phyloP scores from a whole-genome alignment of 108 stramenopile genomes.

The Cyclotella atomus region DNA sequence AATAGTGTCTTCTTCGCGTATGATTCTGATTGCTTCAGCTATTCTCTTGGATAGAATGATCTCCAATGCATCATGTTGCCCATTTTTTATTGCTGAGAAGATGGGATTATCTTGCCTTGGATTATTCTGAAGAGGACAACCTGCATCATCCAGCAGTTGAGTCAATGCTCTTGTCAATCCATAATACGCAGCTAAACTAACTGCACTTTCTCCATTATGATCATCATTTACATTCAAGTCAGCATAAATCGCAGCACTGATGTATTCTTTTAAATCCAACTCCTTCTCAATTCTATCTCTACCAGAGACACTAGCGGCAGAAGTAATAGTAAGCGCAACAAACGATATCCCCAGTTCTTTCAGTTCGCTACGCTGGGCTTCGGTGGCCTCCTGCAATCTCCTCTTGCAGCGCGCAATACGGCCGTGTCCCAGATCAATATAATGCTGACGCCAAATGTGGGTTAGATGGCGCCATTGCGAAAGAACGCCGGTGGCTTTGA shows the following conservation, averaged over 20 bases:
- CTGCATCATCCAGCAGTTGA: conserved; percentile 7
- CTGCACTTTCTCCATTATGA: conserved; percentile 14
- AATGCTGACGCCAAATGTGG: conserved; percentile 21
- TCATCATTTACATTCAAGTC: conserved; percentile 18
- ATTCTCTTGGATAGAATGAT: conserved; percentile 19
- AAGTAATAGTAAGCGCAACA: conserved; percentile 29
- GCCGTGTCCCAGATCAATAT: conserved; percentile 25
- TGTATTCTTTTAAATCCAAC: conserved; percentile 13
- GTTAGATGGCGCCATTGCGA: conserved; percentile 19
- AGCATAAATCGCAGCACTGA: background rate
- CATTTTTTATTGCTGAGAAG: conserved; percentile 25
- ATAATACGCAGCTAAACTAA: conserved; percentile 26
- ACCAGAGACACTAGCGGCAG: conserved; percentile 24
- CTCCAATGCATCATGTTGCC: conserved; percentile 23
- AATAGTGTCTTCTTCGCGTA: background rate
- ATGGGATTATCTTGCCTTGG: conserved; percentile 4
- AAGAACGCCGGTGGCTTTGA: conserved; percentile 6
- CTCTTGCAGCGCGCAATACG: conserved; percentile 14
- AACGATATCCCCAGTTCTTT: background rate
- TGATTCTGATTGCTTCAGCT: conserved; percentile 13
- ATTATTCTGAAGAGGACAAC: conserved; percentile 16
- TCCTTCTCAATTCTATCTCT: conserved; percentile 5
- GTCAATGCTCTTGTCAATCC: conserved; percentile 5
- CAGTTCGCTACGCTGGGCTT: conserved; percentile 8
- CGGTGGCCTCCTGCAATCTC: conserved; percentile 10